Conservation (phyloP, 2,329 filamentous ascomycete genomes). For the Xylaria sp. region DNA sequence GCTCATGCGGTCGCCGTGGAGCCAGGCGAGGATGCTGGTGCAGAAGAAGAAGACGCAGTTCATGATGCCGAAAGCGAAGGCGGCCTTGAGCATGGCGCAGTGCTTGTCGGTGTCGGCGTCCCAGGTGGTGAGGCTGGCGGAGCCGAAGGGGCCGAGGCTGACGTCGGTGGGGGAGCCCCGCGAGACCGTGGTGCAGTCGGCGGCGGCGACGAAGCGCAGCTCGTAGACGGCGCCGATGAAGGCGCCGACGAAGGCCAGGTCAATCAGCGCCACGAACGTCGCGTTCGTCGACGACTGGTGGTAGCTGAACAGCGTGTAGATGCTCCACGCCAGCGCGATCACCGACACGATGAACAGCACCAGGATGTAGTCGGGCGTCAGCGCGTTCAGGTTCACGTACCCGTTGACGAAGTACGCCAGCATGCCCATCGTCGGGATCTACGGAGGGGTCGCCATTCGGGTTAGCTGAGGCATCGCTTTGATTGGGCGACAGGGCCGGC, state of each 20-base stretch:
- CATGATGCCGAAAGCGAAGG: constrained; percentile 89
- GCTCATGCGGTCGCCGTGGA: constrained; percentile 52
- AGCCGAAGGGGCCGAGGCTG: constrained; percentile 64
- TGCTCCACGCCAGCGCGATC: constrained; percentile 63
- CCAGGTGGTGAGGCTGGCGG: constrained; percentile 54
- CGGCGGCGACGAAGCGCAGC: constrained; percentile 60
- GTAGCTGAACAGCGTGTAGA: constrained; percentile 69
- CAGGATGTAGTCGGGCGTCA: constrained; percentile 65
- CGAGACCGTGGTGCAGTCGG: constrained; percentile 68
- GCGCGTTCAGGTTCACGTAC: constrained; percentile 57
- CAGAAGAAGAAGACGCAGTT: constrained; percentile 79
- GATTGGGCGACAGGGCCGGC: too few relatives aligned
- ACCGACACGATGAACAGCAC: constrained; percentile 69
- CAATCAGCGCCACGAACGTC: constrained; percentile 62
- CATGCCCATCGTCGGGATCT: constrained; percentile 70
- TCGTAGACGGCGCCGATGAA: constrained; percentile 65
- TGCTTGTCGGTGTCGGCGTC: constrained; percentile 67
- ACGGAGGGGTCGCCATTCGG: neutral
- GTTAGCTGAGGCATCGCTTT: neutral
- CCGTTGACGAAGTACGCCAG: constrained; percentile 67
- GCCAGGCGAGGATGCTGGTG: constrained; percentile 71
- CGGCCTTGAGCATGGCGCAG: constrained; percentile 90
- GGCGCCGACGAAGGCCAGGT: constrained; percentile 64
- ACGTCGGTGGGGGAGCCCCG: constrained; percentile 54
- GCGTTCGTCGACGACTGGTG: constrained; percentile 64